Conservation (phyloP, 352 stramenopile genomes). For the Phytopythium helicoides region DNA sequence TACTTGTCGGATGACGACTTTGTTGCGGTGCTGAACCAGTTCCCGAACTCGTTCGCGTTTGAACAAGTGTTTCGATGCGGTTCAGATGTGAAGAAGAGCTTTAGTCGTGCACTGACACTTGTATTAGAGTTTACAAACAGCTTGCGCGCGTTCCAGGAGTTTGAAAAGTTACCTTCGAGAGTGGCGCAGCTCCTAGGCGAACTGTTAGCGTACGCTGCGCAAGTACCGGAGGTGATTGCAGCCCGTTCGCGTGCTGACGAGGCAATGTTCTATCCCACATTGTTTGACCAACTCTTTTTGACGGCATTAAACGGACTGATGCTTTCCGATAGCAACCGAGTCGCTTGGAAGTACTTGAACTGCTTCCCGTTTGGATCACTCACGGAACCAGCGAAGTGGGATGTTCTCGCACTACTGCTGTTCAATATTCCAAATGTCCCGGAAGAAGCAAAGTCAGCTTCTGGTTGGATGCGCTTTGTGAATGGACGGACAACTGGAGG, state of each 20-base stretch:
- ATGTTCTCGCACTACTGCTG: slow-evolving; percentile 69
- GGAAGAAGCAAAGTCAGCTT: slow-evolving; percentile 47
- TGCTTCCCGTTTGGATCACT: slow-evolving; percentile 72
- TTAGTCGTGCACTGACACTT: slow-evolving; percentile 69
- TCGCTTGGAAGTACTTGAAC: slow-evolving; percentile 69
- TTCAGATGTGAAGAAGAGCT: slow-evolving; percentile 75
- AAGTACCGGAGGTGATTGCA: slow-evolving; percentile 26
- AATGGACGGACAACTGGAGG: slow-evolving; percentile 30
- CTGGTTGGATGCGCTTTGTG: slow-evolving; percentile 69
- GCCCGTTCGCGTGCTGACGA: slow-evolving; percentile 9
- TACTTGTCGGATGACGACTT: slow-evolving; percentile 87
- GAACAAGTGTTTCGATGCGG: slow-evolving; percentile 70
- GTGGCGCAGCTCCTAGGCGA: slow-evolving; percentile 71
- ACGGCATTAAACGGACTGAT: slow-evolving; percentile 75
- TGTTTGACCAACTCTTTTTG: slow-evolving; percentile 86
- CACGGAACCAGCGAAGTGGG: slow-evolving; percentile 77
- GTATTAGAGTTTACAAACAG: slow-evolving; percentile 76
- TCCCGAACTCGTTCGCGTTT: slow-evolving; percentile 80
- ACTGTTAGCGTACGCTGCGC: slow-evolving; percentile 53
- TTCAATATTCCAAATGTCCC: slow-evolving; percentile 74
- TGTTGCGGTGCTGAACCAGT: slow-evolving; percentile 80
- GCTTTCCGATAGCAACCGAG: slow-evolving; percentile 71
- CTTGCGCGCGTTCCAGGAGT: slow-evolving; percentile 72
- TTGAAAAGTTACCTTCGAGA: slow-evolving; percentile 72
- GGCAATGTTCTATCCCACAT: slow-evolving; percentile 60